Conservation (phyloP, 2,329 filamentous ascomycete species). For the Arthrobotrys sinensis region DNA sequence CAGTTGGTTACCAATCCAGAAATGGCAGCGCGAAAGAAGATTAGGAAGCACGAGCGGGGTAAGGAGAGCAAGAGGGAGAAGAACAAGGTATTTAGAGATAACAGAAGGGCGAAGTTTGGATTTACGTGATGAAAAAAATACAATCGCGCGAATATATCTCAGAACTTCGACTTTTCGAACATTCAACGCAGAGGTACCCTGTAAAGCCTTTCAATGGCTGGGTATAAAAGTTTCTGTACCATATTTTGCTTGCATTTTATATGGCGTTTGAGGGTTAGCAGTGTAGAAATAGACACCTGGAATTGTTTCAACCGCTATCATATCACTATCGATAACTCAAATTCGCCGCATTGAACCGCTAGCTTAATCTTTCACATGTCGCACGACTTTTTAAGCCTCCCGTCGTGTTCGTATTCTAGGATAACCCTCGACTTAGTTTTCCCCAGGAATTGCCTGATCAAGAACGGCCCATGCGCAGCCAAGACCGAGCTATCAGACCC, state of each 20-base stretch:
- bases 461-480: constrained; percentile 24
- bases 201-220: background rate
- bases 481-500: constrained; percentile 36
- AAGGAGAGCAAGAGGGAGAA: constrained; percentile 85
- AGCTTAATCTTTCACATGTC: constrained; percentile 24
- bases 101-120: constrained; percentile 78
- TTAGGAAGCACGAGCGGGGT: constrained; percentile 86
- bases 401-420: constrained; percentile 26
- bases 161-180: background rate
- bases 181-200: constrained; percentile 33
- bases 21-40: constrained; percentile 82
- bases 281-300: background rate
- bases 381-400: background rate
- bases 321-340: background rate
- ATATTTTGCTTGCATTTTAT: constrained; percentile 10
- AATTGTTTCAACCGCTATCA: background rate
- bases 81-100: constrained; percentile 79
- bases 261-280: constrained; percentile 21
- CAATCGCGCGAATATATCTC: too few species aligned
- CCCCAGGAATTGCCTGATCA: constrained; percentile 35
- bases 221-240: constrained; percentile 24
- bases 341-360: background rate
- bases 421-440: constrained; percentile 3
- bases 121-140: constrained; percentile 63
- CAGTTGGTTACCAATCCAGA: constrained; percentile 86